Evolutionary conservation across 2,329 filamentous ascomycete species (phyloP), one percentile per base, ranked within the genome.

Genomic region (Trichothecium sympodiale): DNA sequence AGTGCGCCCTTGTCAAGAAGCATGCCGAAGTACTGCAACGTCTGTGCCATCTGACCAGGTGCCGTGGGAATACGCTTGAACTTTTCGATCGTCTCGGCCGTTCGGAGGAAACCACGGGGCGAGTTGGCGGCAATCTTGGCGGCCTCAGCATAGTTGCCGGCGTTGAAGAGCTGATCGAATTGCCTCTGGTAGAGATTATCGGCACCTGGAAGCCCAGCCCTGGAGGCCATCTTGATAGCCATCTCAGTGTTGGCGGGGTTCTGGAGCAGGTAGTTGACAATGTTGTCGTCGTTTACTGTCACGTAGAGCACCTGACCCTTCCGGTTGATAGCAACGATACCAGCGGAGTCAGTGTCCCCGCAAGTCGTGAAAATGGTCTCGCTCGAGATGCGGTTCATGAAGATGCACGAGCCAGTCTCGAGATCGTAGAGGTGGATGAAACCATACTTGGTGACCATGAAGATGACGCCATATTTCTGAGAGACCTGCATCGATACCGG

Each of bases 371-470:
- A 98, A 57, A 98, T 96, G 17, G 91, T 98, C 57, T 98, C 91
- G 67, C 87, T 94, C 25, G 91, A 98, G 53, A 98, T 98, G 50
- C 93, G 83, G 71, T 98, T 98, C 87, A 98, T 93, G 74, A 95
- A 98, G 56, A 98, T 91, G 57, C 86, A 93, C 10, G 83, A 83
- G 39, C 85, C 93, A 7, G 84, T 91, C 67, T 98, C 93, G 38
- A 98, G 77, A 54, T 98, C 93, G 64, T 98, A 96, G 17, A 98
- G 75, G 62, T 98, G 91, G 51, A 98, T 96, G 64, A 96, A 98
- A 36, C 91, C 91, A 53, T 95, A 98, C 61, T 98, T 98, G 38
- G 91, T 98, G 43, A 98, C 86, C 52, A 98, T 77, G 62, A 95
- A 95, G 52, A 98, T 81, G 55, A 98, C 79, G 53, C 88, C 89